Conservation (phyloP, 164 flowering plant species). For the Echeveria elegans region DNA sequence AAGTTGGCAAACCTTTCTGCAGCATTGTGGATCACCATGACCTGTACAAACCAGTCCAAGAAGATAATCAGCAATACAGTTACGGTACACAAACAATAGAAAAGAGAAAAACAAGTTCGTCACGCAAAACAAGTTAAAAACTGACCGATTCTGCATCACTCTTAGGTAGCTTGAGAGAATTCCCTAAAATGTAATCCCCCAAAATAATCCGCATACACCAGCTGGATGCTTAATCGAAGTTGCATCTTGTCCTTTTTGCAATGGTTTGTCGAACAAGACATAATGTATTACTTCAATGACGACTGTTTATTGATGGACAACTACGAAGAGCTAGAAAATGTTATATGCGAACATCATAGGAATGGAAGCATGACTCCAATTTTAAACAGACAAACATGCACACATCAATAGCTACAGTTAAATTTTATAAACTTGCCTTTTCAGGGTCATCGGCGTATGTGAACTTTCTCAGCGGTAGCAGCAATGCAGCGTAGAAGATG, state of each 20-base stretch:
- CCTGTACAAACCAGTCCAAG: slow-evolving; percentile 30
- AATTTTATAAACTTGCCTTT: slow-evolving; percentile 47
- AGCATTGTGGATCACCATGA: slow-evolving; percentile 50
- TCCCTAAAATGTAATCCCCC: slow-evolving; percentile 51
- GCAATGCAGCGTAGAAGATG: slow-evolving; percentile 55
- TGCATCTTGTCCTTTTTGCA: too few species aligned
- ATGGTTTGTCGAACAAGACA: too few species aligned
- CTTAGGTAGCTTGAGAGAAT: slow-evolving; percentile 71
- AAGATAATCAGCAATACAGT: background rate
- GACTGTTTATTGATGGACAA: too few species aligned
- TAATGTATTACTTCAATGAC: too few species aligned
- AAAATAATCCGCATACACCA: slow-evolving; percentile 48
- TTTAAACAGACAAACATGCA: background rate
- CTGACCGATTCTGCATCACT: slow-evolving; percentile 79
- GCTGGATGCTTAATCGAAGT: background rate
- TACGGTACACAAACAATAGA: background rate
- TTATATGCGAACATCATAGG: too few species aligned
- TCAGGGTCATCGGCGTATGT: slow-evolving; percentile 40
- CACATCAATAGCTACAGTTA: background rate
- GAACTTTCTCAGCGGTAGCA: slow-evolving; percentile 59
- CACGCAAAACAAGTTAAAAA: background rate
- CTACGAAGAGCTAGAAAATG: too few species aligned
- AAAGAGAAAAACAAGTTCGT: background rate
- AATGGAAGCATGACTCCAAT: too few species aligned
- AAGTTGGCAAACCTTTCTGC: slow-evolving; percentile 47